Base-by-base conservation (phyloP, 768 basidiomycete species). In the Russula sp. region DNA sequence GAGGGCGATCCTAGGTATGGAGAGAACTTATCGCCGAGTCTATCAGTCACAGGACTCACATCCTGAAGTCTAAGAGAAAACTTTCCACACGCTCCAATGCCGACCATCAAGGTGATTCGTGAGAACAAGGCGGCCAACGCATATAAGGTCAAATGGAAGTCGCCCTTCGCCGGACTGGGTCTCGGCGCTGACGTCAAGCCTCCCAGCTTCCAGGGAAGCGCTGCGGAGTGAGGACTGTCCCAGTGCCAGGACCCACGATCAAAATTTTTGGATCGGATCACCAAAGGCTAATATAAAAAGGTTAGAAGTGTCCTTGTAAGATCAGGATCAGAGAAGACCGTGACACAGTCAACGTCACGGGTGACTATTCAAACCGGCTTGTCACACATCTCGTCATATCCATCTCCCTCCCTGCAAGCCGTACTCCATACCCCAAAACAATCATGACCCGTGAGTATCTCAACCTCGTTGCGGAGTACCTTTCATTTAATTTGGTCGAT, bases 241-340 rank as follows among this genome's bases (percentile, higher is more conserved):
- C 51, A 58, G 47, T 48, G 57, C 31, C 63, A 55, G 58, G 63
- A 64, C 63, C 53, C 59, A 64, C 63, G 63, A 64, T 64, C 63
- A 64, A 27, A 27, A 60, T 60, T 64, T 64, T 64, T 55, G 63
- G 63, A 64, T 64, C 63, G 59, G 58, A 64, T 64, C 63, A 60
- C 63, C 63, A 60, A 64, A 60, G 63, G 62, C 53, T 63, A 63
- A 63, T 63, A 59, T 64, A 60, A 64, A 64, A 64, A 63, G 47
- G 59, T 64, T 45, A 55, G 58, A 45, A 48, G 61, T 16, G 48
- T 31, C 39, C 57, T 39, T 49, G 62, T 64, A 54, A 50, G 58
- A 59, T 55, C 53, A 31, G 49, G 40, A 57, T 45, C 45, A 54
- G 55, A 39, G 34, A 48, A 50, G 49, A 27, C 31, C 14, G 60